phyloP scores from a whole-genome alignment of 116 monocot genomes.

The Zostera marina region DNA sequence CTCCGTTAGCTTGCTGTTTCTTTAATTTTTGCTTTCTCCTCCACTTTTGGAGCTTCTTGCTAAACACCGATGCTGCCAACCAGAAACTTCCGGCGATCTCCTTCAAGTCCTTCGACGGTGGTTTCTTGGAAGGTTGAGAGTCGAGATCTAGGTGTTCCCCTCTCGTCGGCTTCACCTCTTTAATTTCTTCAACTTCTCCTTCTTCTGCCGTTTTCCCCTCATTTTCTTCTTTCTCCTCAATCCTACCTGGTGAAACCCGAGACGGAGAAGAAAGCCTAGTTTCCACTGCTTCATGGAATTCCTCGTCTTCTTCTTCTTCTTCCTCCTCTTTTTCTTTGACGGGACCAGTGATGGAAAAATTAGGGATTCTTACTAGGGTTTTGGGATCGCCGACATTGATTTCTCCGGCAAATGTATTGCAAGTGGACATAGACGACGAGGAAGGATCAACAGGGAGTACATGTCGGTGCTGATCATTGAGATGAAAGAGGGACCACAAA shows the following conservation, averaged over 20 bases:
- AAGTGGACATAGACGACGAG: neutral
- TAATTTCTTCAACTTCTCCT: slow-evolving; percentile 11
- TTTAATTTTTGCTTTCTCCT: slow-evolving; percentile 46
- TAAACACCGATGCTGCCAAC: slow-evolving; percentile 33
- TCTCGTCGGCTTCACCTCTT: slow-evolving; percentile 38
- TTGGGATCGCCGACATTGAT: slow-evolving; percentile 4
- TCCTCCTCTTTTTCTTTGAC: slow-evolving; percentile 3
- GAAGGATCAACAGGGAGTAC: neutral
- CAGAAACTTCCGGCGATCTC: slow-evolving; percentile 58
- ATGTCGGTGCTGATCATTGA: slow-evolving; percentile 15
- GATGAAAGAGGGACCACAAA: slow-evolving; percentile 63
- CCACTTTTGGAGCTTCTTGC: slow-evolving; percentile 66
- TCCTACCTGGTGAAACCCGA: neutral
- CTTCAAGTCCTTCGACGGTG: slow-evolving; percentile 16
- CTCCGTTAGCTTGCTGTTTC: slow-evolving; percentile 13
- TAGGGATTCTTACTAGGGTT: slow-evolving; percentile 6
- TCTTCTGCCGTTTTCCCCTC: neutral
- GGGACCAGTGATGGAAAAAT: neutral
- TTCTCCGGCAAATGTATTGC: neutral
- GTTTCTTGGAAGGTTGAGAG: slow-evolving; percentile 27
- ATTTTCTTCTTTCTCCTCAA: neutral
- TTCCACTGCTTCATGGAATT: neutral
- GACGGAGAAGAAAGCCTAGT: too few species aligned
- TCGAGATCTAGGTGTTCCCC: slow-evolving; percentile 58
- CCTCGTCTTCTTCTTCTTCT: slow-evolving; percentile 2